Conservation (phyloP, 768 basidiomycete genomes). For the Mrakia frigida region DNA sequence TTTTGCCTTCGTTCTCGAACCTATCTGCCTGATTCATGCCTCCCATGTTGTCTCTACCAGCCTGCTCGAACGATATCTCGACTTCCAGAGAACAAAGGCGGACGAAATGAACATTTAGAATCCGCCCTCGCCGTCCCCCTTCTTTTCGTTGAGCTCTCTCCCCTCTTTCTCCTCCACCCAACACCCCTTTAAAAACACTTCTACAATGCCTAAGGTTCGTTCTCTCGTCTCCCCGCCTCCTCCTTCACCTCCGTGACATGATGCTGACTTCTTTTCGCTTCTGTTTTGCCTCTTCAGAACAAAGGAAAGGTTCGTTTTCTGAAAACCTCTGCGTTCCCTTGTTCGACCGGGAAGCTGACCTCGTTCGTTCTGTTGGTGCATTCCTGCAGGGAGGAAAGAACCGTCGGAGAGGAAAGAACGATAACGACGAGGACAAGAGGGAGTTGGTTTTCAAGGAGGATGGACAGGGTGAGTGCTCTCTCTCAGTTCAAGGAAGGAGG, state of each 20-base stretch:
- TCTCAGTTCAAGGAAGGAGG: neutral
- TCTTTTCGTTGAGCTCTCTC: conserved; percentile 1
- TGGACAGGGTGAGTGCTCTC: conserved; percentile 60
- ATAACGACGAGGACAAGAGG: conserved; percentile 97
- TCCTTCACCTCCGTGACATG: neutral
- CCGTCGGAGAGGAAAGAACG: conserved; percentile 98
- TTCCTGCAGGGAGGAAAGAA: conserved; percentile 87
- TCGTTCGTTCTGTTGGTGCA: neutral
- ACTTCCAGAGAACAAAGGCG: too few species aligned
- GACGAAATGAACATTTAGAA: neutral
- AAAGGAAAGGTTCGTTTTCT: neutral
- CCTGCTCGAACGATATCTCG: too few species aligned
- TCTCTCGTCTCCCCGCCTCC: neutral
- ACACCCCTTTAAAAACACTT: neutral
- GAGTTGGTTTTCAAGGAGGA: conserved; percentile 98
- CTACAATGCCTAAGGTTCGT: conserved; percentile 1
- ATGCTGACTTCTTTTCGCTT: neutral
- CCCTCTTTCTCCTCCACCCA: neutral
- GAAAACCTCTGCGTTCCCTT: neutral
- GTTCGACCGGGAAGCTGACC: neutral
- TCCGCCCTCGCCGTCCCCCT: neutral
- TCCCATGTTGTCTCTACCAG: too few species aligned
- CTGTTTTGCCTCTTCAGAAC: neutral
- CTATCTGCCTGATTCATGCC: too few species aligned
- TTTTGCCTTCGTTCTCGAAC: too few species aligned